phyloP scores from a whole-genome alignment of 306 rosid genomes.

The Casuarina cunninghamiana region DNA sequence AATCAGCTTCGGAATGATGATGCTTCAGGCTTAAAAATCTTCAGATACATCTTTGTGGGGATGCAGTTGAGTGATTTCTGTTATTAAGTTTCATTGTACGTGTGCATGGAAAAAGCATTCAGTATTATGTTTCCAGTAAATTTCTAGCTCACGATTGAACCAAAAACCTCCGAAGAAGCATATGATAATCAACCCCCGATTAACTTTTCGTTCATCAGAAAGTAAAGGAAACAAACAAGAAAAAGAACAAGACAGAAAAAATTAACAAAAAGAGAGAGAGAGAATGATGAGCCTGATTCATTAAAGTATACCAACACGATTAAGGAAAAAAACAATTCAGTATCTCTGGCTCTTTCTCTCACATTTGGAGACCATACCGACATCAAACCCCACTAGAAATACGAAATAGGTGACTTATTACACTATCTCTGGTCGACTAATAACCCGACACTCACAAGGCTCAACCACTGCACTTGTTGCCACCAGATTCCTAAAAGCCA shows the following conservation, averaged over 20 bases:
- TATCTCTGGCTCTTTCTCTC: neutral
- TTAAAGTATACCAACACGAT: too few relatives aligned
- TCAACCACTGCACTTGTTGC: neutral
- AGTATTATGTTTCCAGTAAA: neutral
- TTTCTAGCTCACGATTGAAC: neutral
- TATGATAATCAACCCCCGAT: neutral
- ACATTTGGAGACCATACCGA: neutral
- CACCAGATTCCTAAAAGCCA: neutral
- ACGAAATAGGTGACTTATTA: neutral
- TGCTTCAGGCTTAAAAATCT: constrained; percentile 44
- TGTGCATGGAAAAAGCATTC: neutral
- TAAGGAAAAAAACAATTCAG: too few relatives aligned
- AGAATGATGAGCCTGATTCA: too few relatives aligned
- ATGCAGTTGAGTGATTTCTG: constrained; percentile 26
- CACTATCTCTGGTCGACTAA: neutral
- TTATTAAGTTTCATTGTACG: constrained; percentile 6
- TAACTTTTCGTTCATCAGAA: neutral
- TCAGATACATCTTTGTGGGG: constrained; percentile 6
- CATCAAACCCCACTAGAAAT: neutral
- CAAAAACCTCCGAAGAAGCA: neutral
- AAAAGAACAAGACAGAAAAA: neutral
- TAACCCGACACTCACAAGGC: neutral
- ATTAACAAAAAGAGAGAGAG: too few relatives aligned
- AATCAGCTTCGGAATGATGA: constrained; percentile 31
- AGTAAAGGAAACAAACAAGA: neutral